A percentile compares a stretch with the other conserved stretches of the same genome.
Conservation (phyloP, 306 rosid genomes). For the Pyrus pyrifolia region DNA sequence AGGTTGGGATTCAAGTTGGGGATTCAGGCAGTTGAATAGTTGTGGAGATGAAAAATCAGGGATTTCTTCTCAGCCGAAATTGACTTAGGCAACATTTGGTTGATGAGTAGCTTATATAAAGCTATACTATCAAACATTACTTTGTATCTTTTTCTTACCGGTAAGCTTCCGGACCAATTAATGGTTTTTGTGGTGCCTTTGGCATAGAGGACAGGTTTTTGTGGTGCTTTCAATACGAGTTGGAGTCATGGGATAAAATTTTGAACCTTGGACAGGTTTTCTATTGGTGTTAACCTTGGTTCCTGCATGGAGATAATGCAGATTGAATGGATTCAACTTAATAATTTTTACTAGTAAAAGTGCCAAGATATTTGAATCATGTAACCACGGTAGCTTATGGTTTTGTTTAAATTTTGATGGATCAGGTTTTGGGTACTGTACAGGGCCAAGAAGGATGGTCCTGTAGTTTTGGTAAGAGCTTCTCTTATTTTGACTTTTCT, state of each 20-base stretch:
- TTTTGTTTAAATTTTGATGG: not conserved
- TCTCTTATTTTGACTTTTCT: not conserved
- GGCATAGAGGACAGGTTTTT: not conserved
- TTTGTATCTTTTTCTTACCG: not conserved
- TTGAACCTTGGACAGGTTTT: not conserved
- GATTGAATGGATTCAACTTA: not conserved
- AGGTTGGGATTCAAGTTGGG: not conserved
- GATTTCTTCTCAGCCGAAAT: not conserved
- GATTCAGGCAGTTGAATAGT: not conserved
- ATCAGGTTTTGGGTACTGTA: conserved; percentile 90
- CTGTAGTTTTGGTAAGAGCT: conserved; percentile 72
- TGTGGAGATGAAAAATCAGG: not conserved
- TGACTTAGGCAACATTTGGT: not conserved
- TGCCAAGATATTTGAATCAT: too few relatives aligned
- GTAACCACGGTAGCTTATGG: not conserved
- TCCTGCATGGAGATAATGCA: not conserved
- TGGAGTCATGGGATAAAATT: not conserved
- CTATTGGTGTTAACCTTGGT: not conserved
- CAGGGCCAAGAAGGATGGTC: conserved; percentile 96
- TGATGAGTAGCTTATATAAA: not conserved
- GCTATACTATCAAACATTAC: not conserved
- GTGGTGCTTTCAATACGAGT: not conserved
- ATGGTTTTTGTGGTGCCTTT: not conserved
- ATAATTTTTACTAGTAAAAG: too few relatives aligned
- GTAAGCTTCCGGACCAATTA: not conserved